Conservation (phyloP, 2,329 filamentous ascomycete genomes). For the Beauveria caledonica region DNA sequence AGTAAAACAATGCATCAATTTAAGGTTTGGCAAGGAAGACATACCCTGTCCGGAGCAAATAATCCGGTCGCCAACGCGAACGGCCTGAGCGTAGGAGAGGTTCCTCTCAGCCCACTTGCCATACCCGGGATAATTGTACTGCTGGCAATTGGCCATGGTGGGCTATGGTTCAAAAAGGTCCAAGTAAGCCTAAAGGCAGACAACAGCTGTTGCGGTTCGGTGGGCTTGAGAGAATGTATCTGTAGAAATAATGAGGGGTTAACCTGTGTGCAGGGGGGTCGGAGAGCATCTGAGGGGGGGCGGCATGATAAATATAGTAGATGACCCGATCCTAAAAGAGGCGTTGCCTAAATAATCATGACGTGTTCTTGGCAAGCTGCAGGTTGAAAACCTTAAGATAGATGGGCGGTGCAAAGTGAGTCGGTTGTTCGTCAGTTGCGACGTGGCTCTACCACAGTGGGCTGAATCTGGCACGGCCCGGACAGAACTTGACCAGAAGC, state of each 20-base stretch:
- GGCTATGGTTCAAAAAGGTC: neutral
- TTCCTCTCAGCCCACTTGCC: conserved; percentile 23
- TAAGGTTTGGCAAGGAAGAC: neutral
- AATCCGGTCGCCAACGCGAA: conserved; percentile 39
- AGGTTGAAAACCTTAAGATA: neutral
- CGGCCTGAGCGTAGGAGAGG: conserved; percentile 37
- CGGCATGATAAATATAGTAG: neutral
- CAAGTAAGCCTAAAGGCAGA: neutral
- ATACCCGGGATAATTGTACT: conserved; percentile 22
- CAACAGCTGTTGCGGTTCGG: neutral
- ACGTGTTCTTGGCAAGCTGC: neutral
- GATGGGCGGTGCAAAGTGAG: neutral
- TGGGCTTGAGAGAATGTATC: neutral
- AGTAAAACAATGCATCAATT: neutral
- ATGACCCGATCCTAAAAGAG: neutral
- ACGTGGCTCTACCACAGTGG: neutral
- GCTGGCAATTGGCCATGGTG: neutral
- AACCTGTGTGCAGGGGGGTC: neutral
- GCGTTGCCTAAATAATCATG: neutral
- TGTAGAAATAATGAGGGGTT: neutral
- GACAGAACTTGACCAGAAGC: neutral
- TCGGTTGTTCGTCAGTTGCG: neutral
- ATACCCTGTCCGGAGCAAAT: conserved; percentile 39
- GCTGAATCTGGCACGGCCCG: neutral
- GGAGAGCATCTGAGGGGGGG: neutral